Evolutionary conservation across 768 basidiomycete species (phyloP).

Genomic region (Suillus tomentosus): DNA sequence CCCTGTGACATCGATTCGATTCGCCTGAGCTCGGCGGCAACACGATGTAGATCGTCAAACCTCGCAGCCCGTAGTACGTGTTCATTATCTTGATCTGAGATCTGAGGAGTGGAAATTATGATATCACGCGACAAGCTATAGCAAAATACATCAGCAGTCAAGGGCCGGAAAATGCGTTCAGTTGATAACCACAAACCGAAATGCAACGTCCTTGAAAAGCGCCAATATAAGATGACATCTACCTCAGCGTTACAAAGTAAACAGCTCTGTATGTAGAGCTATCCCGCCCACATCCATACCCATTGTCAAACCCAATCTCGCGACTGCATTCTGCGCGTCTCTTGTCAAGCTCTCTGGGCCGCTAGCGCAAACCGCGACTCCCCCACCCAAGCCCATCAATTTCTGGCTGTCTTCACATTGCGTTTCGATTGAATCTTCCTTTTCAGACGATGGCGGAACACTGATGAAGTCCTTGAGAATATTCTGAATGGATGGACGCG

Average conservation of each 20-base stretch:
- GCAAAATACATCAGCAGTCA: too few relatives aligned
- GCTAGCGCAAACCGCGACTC: slow-evolving; percentile 77
- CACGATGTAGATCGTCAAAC: too few relatives aligned
- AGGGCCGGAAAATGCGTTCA: too few relatives aligned
- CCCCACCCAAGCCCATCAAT: slow-evolving; percentile 45
- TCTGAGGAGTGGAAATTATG: too few relatives aligned
- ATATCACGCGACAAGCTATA: too few relatives aligned
- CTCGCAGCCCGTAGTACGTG: too few relatives aligned
- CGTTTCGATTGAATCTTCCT: slow-evolving; percentile 21
- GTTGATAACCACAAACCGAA: too few relatives aligned
- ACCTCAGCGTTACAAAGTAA: slow-evolving; percentile 37
- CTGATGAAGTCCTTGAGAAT: slow-evolving; percentile 45
- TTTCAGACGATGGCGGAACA: slow-evolving; percentile 22
- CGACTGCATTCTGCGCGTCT: slow-evolving; percentile 81
- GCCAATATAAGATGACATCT: too few relatives aligned
- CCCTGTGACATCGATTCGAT: too few relatives aligned
- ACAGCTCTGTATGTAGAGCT: slow-evolving; percentile 77
- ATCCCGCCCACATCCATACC: slow-evolving; percentile 58
- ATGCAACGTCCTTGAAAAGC: too few relatives aligned
- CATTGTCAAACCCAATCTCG: slow-evolving; percentile 48
- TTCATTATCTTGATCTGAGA: too few relatives aligned
- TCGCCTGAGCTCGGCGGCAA: too few relatives aligned
- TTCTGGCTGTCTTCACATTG: slow-evolving; percentile 18
- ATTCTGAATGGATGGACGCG: slow-evolving; percentile 48
- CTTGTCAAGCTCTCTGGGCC: slow-evolving; percentile 73